Base-by-base conservation (phyloP, 129 eudicot genomes). In the Flaveria bidentis region DNA sequence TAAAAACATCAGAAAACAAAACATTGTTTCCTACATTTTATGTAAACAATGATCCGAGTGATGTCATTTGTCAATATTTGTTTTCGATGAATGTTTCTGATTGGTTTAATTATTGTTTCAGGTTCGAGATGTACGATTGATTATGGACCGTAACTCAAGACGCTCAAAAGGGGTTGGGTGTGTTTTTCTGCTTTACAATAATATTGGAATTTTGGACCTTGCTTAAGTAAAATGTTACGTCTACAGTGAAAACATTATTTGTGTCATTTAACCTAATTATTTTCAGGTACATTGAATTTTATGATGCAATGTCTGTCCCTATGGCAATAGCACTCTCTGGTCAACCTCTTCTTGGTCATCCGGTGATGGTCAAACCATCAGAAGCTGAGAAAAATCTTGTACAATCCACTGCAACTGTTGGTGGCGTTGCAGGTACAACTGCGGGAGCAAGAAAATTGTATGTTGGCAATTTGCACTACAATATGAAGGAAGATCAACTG, bases 321-420 rank as follows among this genome's bases (percentile, higher is more conserved):
- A 93, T 93, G 98, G 98, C 96, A 72, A 93, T 93, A 74, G 92
- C 98, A 26, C 86, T 93, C 23, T 88, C 98, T 72, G 98, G 98
- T 76, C 98, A 90, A 76, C 90, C 84, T 64, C 92, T 93, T 74
- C 96, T 90, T 81, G 96, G 98, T 67, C 86, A 78, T 6, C 96
- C 97, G 16, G 94, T 93, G 67, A 90, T 93, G 97, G 98, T 93
- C 63, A 93, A 93, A 72, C 98, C 98, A 41, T 93, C 98, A 63
- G 98, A 93, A 83, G 98, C 98, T 50, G 98, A 93, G 73, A 93
- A 93, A 82, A 93, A 93, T 75, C 98, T 90, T 66, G 97, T 90
- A 45, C 96, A 88, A 85, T 82, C 98, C 16, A 90, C 97, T 42
- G 41, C 97, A 69, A 80, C 85, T 42, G 86, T 76, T 41, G 76